Percentiles rank a stretch among this genome's conserved stretches.
These are phyloP conservation scores for Blastobotrys muscicola DNA, from an alignment of 805 yeast species.

Conservation along the genomic window DNA sequence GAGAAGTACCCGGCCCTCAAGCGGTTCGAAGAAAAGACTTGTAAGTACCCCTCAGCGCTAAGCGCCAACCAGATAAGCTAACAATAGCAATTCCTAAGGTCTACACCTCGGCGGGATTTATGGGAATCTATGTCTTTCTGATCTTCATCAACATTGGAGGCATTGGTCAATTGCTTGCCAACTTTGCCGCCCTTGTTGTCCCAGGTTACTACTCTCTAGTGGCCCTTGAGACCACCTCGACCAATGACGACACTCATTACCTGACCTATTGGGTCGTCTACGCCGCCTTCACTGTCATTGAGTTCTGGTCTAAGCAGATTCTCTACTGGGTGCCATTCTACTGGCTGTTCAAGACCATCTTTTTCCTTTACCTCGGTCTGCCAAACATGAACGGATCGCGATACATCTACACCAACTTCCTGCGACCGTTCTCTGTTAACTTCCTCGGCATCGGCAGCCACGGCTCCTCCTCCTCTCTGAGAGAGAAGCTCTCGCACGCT, in stretches of 20 bases:
- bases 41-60: not conserved
- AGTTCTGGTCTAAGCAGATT: constrained; percentile 91
- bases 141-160: constrained; percentile 85
- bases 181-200: constrained; percentile 79
- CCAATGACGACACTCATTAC: constrained; percentile 75
- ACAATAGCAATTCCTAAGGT: constrained; percentile 56
- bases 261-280: constrained; percentile 98
- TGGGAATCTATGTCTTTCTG: constrained; percentile 58
- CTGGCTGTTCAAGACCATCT: constrained; percentile 84
- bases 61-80: not conserved
- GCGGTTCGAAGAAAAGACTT: constrained; percentile 22
- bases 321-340: constrained; percentile 95
- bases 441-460: constrained; percentile 23
- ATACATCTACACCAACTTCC: constrained; percentile 50
- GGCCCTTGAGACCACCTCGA: constrained; percentile 65
- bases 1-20: constrained; percentile 24
- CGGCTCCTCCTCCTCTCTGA: constrained; percentile 19
- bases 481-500: constrained; percentile 25
- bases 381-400: constrained; percentile 86
- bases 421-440: constrained; percentile 51
- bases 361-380: constrained; percentile 77
- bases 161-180: constrained; percentile 86
- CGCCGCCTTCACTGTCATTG: constrained; percentile 81
- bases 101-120: constrained; percentile 64
- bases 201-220: constrained; percentile 84